phyloP scores from a whole-genome alignment of 75 land plant genomes.

The Ceratopteris richardii region DNA sequence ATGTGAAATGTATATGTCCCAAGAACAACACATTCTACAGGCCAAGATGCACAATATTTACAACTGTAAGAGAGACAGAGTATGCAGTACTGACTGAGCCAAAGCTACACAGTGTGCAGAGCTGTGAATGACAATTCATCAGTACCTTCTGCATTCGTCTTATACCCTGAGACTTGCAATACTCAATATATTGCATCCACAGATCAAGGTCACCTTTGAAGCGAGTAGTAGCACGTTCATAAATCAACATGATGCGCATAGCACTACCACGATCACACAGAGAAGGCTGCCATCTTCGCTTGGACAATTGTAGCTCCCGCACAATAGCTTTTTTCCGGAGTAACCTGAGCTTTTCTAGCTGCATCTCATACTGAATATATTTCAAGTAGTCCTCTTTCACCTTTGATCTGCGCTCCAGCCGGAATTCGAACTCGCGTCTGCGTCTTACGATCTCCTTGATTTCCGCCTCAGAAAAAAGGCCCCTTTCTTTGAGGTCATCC shows the following conservation, averaged over 20 bases:
- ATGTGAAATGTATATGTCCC: no score
- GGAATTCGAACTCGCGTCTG: slow-evolving; percentile 84
- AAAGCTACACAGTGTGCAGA: no score
- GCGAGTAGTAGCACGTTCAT: slow-evolving; percentile 45
- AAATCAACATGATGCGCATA: slow-evolving; percentile 56
- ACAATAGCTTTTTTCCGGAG: slow-evolving; percentile 46
- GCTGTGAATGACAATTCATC: no score
- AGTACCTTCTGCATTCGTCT: slow-evolving; percentile 70
- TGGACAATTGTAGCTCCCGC: slow-evolving; percentile 16
- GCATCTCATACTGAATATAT: slow-evolving; percentile 79
- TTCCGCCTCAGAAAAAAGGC: slow-evolving; percentile 56
- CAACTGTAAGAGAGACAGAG: no score
- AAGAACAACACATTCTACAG: no score
- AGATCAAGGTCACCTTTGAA: slow-evolving; percentile 71
- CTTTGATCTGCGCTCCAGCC: slow-evolving; percentile 65
- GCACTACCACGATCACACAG: slow-evolving; percentile 57
- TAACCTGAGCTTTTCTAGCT: slow-evolving; percentile 54
- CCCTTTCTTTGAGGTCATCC: slow-evolving; percentile 75
- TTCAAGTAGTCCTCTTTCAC: slow-evolving; percentile 67
- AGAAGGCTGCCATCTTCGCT: slow-evolving; percentile 39
- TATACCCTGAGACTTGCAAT: slow-evolving; percentile 41
- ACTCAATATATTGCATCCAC: slow-evolving; percentile 85
- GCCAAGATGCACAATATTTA: no score
- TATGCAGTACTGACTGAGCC: no score
- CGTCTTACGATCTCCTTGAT: slow-evolving; percentile 57